phyloP scores from a whole-genome alignment of 2,329 filamentous ascomycete species.

The Trichoderma hamatum region DNA sequence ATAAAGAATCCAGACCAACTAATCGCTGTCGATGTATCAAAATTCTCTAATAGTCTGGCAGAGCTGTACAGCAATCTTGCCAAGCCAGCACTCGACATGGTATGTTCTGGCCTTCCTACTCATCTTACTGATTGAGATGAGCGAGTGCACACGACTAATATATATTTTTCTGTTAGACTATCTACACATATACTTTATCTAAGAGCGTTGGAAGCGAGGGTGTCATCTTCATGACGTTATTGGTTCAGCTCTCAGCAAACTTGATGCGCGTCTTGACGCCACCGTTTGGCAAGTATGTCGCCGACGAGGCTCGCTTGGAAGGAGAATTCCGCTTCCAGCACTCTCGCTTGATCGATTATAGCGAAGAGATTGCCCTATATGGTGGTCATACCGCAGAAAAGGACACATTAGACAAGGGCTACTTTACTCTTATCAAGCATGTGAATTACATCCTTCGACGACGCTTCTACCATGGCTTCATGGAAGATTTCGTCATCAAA shows the following conservation, averaged over 20 bases:
- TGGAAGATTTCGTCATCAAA: constrained; percentile 99
- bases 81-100: constrained; percentile 92
- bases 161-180: constrained; percentile 54
- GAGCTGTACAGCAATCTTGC: constrained; percentile 96
- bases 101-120: constrained; percentile 41
- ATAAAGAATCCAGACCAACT: constrained; percentile 99
- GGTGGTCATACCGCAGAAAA: constrained; percentile 92
- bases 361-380: constrained; percentile 92
- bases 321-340: constrained; percentile 97
- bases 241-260: constrained; percentile 90
- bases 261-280: constrained; percentile 94
- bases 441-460: constrained; percentile 92
- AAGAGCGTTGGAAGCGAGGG: constrained; percentile 96
- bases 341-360: constrained; percentile 91
- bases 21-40: constrained; percentile 93
- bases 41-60: constrained; percentile 92
- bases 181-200: constrained; percentile 94
- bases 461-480: constrained; percentile 95
- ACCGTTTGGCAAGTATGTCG: constrained; percentile 96
- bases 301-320: constrained; percentile 90
- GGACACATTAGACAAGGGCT: constrained; percentile 94
- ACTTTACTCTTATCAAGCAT: constrained; percentile 98
- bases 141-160: constrained; percentile 33
- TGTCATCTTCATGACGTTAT: constrained; percentile 89
- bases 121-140: background rate